Evolutionary conservation across 768 basidiomycete species (phyloP), one percentile per base, ranked within the genome.

Genomic region (Hemileccinum impolitum): DNA sequence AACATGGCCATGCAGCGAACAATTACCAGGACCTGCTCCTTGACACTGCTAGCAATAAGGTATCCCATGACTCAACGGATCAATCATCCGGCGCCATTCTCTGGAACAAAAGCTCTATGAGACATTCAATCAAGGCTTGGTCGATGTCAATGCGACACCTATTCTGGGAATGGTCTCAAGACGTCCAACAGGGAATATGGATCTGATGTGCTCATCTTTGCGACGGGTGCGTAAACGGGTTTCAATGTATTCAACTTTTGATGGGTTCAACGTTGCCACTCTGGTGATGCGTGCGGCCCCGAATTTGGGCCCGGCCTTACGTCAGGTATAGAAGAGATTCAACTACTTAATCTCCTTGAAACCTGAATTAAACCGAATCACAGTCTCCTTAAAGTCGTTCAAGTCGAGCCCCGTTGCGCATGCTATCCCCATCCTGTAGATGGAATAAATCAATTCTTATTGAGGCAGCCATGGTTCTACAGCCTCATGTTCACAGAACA

Each of bases 101-200:
- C 7, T 48, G 36, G 56, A 57, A 17, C 39, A 53, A 36, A 9
- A 19, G 17, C 53, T 41, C 28, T 57, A 57, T 35, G 56, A 57
- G 7, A 28, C 41, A 17, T 35, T 57, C 28, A 44, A 53, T 31
- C 56, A 58, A 25, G 52, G 54, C 18, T 39, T 58, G 8, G 43
- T 58, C 8, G 46, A 58, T 17, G 3, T 45, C 13, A 53, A 40
- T 0, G 43, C 37, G 11, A 40, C 39, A 0, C 41, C 52, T 1
- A 58, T 58, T 11, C 30, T 43, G 1, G 57, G 35, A 50, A 38
- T 1, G 55, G 55, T 9, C 9, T 57, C 6, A 57, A 35, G 21
- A 53, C 51, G 21, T 7, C 35, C 2, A 10, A 50, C 19, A 48
- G 19, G 40, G 39, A 54, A 30, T 40, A 54, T 19, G 46, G 50